These are phyloP conservation scores for Candida bentonensis DNA, from an alignment of 805 yeast species.

Conservation along the genomic window DNA sequence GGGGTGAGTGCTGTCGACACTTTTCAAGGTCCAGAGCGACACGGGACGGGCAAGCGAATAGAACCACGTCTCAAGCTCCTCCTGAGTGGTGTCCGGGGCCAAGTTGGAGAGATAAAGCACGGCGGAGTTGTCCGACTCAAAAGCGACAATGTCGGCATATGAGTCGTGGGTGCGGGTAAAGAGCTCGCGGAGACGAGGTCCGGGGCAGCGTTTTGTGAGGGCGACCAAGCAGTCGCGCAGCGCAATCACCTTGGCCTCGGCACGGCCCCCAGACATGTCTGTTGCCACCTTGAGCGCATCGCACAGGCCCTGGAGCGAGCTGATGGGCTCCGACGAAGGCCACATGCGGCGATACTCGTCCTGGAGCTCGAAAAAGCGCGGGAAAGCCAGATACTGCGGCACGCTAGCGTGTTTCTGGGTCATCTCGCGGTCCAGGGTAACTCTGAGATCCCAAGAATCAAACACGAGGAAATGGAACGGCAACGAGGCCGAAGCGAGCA, in stretches of 20 bases:
- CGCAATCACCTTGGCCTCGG: constrained; percentile 3
- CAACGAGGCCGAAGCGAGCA: constrained; percentile 28
- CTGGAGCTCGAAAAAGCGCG: constrained; percentile 61
- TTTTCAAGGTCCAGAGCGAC: constrained; percentile 77
- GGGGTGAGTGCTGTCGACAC: constrained; percentile 40
- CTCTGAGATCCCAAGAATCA: constrained; percentile 58
- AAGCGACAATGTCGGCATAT: constrained; percentile 54
- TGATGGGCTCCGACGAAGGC: constrained; percentile 17
- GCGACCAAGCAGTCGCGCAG: constrained; percentile 20
- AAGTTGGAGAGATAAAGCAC: constrained; percentile 73
- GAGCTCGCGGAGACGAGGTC: constrained; percentile 37
- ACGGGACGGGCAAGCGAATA: constrained; percentile 79
- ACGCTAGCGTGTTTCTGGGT: constrained; percentile 57
- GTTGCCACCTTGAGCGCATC: constrained; percentile 35
- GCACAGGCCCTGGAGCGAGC: constrained; percentile 24
- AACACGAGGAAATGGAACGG: constrained; percentile 55
- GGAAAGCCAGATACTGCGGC: constrained; percentile 63
- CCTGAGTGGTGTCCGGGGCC: constrained; percentile 82
- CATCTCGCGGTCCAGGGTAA: constrained; percentile 69
- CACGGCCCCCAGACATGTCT: constrained; percentile 4
- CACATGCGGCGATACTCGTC: constrained; percentile 54
- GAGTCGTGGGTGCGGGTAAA: constrained; percentile 66
- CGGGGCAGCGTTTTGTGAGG: constrained; percentile 32
- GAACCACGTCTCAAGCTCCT: constrained; percentile 63
- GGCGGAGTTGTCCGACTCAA: constrained; percentile 57